Conservation (phyloP, 225 moss, liverwort and hornwort genomes). For the Antitrichia curtipendula region DNA sequence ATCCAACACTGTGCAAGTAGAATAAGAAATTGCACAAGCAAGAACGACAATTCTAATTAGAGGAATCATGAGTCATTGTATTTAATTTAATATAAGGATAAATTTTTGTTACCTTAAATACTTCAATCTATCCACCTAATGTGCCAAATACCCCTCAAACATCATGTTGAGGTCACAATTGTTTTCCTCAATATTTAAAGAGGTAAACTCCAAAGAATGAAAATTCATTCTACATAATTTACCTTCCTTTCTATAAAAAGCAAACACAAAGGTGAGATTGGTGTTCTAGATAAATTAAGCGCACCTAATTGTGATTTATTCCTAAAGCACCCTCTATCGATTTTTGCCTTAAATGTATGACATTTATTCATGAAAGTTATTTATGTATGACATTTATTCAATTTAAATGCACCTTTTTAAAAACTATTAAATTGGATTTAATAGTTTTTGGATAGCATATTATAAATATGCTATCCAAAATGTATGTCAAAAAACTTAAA, state of each 20-base stretch:
- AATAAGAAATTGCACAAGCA: neutral
- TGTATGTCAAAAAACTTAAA: too few relatives aligned
- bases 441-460: too few relatives aligned
- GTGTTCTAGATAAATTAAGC: neutral
- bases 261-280: neutral
- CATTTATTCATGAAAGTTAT: neutral
- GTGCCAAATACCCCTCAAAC: accelerated
- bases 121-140: neutral
- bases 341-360: neutral
- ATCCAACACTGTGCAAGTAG: neutral
- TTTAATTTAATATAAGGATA: neutral
- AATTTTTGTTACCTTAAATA: neutral
- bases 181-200: neutral
- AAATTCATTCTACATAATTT: neutral
- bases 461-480: accelerated
- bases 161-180: neutral
- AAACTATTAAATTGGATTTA: too few relatives aligned
- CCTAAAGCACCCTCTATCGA: neutral
- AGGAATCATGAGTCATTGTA: neutral
- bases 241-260: neutral
- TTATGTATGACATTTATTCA: too few relatives aligned
- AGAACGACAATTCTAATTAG: neutral
- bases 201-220: neutral
- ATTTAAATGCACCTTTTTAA: too few relatives aligned
- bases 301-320: neutral